Evolutionary conservation across 2,329 filamentous ascomycete genomes (phyloP).

Genomic region (Plectosphaerella plurivora): DNA sequence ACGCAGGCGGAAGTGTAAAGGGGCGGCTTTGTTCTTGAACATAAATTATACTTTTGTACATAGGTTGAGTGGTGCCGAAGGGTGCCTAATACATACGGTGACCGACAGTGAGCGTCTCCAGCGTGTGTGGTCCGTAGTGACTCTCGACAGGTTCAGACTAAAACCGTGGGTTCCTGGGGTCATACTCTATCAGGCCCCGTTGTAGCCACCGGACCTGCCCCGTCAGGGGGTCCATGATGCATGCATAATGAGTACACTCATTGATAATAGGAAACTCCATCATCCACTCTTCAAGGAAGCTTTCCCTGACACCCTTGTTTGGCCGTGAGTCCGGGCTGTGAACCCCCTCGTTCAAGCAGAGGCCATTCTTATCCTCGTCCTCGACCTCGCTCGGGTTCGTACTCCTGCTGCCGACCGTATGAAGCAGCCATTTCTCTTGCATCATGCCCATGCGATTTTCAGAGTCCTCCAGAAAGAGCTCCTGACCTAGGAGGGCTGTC

Average conservation of each 20-base stretch:
- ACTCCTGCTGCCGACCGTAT: slow-evolving; percentile 1
- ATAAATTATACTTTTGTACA: too few relatives aligned
- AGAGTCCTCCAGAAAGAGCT: slow-evolving; percentile 23
- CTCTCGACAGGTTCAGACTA: background rate
- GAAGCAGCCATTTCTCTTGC: slow-evolving; percentile 8
- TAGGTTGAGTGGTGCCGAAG: too few relatives aligned
- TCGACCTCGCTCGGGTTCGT: background rate
- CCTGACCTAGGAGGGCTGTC: slow-evolving; percentile 11
- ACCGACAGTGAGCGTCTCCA: too few relatives aligned
- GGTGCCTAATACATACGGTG: too few relatives aligned
- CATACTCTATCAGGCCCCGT: slow-evolving; percentile 1
- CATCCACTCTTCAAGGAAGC: slow-evolving; percentile 41
- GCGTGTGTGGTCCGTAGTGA: too few relatives aligned
- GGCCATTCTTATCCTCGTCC: slow-evolving; percentile 1
- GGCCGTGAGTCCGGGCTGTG: slow-evolving; percentile 1
- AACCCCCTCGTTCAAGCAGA: slow-evolving; percentile 5
- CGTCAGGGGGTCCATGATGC: slow-evolving; percentile 48
- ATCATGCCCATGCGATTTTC: slow-evolving; percentile 1
- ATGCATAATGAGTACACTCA: slow-evolving; percentile 53
- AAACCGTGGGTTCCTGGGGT: background rate
- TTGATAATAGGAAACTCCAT: slow-evolving; percentile 48
- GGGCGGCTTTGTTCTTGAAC: background rate
- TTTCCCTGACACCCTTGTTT: slow-evolving; percentile 20
- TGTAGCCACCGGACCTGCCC: slow-evolving; percentile 42
- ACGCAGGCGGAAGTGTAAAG: slow-evolving; percentile 1